Evolutionary conservation across 164 flowering plant species (phyloP).

Genomic region (Magnolia officinalis): DNA sequence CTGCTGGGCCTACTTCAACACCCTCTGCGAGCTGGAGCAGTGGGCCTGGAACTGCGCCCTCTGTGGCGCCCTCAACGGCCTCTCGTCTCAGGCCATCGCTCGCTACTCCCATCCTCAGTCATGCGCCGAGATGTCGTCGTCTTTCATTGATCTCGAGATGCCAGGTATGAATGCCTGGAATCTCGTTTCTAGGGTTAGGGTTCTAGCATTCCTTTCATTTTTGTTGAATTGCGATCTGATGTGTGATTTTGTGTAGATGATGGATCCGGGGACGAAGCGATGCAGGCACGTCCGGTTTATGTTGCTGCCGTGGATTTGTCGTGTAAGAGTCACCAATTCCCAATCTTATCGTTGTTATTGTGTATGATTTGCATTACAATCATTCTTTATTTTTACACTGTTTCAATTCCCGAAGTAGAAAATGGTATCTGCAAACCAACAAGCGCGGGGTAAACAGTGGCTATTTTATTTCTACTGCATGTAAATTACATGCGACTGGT

Average conservation of each 20-base stretch:
- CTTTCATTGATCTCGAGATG: constrained; percentile 91
- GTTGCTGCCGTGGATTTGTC: constrained; percentile 93
- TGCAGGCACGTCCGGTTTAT: constrained; percentile 85
- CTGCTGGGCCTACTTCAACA: constrained; percentile 95
- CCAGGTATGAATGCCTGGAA: constrained; percentile 33
- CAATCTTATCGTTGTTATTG: background rate
- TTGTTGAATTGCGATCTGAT: constrained; percentile 8
- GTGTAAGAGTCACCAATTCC: constrained; percentile 44
- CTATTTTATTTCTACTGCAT: too few relatives aligned
- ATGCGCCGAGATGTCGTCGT: constrained; percentile 76
- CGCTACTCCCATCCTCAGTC: constrained; percentile 70
- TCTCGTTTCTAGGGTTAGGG: background rate
- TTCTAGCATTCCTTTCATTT: background rate
- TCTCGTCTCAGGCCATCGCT: constrained; percentile 54
- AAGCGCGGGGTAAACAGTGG: too few relatives aligned
- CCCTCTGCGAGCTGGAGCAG: constrained; percentile 85
- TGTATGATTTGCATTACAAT: too few relatives aligned
- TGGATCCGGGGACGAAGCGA: constrained; percentile 52
- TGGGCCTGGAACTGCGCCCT: constrained; percentile 94
- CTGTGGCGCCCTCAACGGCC: constrained; percentile 87
- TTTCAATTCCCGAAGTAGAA: too few relatives aligned
- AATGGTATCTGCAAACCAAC: too few relatives aligned
- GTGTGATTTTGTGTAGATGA: constrained; percentile 36
- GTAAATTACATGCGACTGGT: too few relatives aligned
- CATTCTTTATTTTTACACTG: too few relatives aligned